Percentiles rank a stretch among this genome's conserved stretches.
Evolutionary conservation across 1,284 basidiomycete species (phyloP).

Genomic region (Pterulicium gracile): DNA sequence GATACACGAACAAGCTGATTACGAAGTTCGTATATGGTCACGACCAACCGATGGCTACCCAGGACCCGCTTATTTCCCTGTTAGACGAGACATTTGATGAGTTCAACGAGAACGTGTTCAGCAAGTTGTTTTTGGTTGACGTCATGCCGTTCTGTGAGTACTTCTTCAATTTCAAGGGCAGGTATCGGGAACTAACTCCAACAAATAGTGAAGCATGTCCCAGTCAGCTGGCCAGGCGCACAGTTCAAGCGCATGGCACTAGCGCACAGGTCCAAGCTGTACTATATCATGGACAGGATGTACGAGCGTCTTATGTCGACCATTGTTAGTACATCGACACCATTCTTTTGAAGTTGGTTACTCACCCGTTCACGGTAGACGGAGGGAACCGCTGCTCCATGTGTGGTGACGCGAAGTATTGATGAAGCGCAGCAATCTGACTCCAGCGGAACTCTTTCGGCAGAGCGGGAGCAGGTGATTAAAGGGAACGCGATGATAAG

Average conservation of each 20-base stretch:
- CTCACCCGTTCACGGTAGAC: not conserved
- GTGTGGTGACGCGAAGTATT: not conserved
- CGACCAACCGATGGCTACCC: not conserved
- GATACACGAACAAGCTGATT: not conserved
- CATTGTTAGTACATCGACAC: too few relatives aligned
- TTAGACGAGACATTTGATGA: not conserved
- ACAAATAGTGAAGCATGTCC: slow-evolving; percentile 2
- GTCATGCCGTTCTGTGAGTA: not conserved
- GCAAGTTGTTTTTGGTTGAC: not conserved
- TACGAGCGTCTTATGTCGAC: not conserved
- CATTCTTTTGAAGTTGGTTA: not conserved
- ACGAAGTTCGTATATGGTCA: not conserved
- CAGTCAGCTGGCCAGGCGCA: not conserved
- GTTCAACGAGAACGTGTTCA: not conserved
- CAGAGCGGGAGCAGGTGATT: not conserved
- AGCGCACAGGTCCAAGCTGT: not conserved
- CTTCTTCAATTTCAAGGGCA: not conserved
- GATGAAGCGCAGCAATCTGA: not conserved
- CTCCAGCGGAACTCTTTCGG: not conserved
- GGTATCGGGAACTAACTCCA: not conserved
- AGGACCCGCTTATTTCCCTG: not conserved
- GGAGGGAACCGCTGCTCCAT: not conserved
- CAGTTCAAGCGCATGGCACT: not conserved
- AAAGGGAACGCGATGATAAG: not conserved
- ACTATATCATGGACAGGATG: not conserved